Evolutionary conservation across 2,329 filamentous ascomycete genomes (phyloP).

Genomic region (Diaporthe ampelina): DNA sequence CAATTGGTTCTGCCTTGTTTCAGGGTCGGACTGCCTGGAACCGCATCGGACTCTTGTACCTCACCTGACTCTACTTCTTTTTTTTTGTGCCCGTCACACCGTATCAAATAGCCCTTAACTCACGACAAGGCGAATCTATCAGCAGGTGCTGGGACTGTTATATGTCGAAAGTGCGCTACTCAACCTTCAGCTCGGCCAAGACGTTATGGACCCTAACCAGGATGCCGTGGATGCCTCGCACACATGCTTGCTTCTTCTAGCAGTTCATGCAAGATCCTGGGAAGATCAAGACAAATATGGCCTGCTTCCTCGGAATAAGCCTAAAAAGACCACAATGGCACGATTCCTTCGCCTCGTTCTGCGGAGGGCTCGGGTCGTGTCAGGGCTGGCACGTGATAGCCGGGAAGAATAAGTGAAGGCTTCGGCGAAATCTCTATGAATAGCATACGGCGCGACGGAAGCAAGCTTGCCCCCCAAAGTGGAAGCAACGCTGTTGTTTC

Average conservation of each 20-base stretch:
- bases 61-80: neutral
- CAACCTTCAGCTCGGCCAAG: neutral
- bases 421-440: neutral
- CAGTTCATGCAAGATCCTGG: neutral
- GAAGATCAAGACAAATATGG: neutral
- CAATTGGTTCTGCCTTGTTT: constrained; percentile 19
- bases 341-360: neutral
- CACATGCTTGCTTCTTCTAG: neutral
- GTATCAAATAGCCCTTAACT: neutral
- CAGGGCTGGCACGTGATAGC: neutral
- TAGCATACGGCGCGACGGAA: neutral
- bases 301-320: constrained; percentile 1
- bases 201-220: neutral
- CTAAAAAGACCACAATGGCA: constrained; percentile 3
- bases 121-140: neutral
- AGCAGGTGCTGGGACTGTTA: neutral
- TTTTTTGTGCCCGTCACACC: neutral
- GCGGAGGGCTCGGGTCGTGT: neutral
- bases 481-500: neutral
- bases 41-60: constrained; percentile 11
- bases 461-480: neutral
- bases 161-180: neutral
- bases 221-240: neutral
- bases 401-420: neutral
- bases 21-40: constrained; percentile 4